These are phyloP conservation scores for Coniochaeta pulveracea DNA, from an alignment of 2,329 filamentous ascomycete genomes.

Conservation along the genomic window DNA sequence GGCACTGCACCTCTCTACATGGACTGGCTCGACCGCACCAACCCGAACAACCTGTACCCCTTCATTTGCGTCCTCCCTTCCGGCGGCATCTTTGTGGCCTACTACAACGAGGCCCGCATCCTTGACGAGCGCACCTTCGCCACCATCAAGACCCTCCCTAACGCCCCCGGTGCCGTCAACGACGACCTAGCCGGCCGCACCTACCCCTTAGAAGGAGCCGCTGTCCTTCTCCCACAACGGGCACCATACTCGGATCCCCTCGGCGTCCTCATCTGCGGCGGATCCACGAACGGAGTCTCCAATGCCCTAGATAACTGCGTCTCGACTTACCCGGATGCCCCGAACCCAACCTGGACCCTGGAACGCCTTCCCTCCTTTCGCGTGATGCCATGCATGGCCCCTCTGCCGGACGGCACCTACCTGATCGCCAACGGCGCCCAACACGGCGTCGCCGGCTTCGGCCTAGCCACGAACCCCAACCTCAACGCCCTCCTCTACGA, in stretches of 20 bases:
- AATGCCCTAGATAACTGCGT: slow-evolving; percentile 49
- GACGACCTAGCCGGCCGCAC: slow-evolving; percentile 39
- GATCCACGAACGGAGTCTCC: slow-evolving; percentile 33
- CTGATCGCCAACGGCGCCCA: slow-evolving; percentile 41
- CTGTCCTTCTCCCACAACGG: slow-evolving; percentile 40
- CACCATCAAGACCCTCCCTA: slow-evolving; percentile 36
- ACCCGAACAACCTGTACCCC: slow-evolving; percentile 50
- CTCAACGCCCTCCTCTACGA: slow-evolving; percentile 43
- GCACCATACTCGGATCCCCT: slow-evolving; percentile 38
- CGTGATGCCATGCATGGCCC: slow-evolving; percentile 41
- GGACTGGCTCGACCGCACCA: slow-evolving; percentile 41
- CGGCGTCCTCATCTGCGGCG: slow-evolving; percentile 43
- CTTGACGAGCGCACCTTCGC: slow-evolving; percentile 38
- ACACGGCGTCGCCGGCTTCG: slow-evolving; percentile 41
- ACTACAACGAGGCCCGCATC: slow-evolving; percentile 48
- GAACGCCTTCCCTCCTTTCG: slow-evolving; percentile 47
- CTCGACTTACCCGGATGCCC: slow-evolving; percentile 36
- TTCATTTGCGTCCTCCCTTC: slow-evolving; percentile 40
- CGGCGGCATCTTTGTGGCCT: slow-evolving; percentile 43
- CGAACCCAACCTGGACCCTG: slow-evolving; percentile 37
- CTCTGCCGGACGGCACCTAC: slow-evolving; percentile 44
- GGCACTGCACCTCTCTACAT: slow-evolving; percentile 29
- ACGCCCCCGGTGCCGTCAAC: slow-evolving; percentile 42
- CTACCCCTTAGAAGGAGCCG: slow-evolving; percentile 44
- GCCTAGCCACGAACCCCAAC: slow-evolving; percentile 32